Percentiles rank a stretch among this genome's conserved stretches.
Conservation (phyloP, 2,329 filamentous ascomycete genomes). For the Leptoxyphium fumago region DNA sequence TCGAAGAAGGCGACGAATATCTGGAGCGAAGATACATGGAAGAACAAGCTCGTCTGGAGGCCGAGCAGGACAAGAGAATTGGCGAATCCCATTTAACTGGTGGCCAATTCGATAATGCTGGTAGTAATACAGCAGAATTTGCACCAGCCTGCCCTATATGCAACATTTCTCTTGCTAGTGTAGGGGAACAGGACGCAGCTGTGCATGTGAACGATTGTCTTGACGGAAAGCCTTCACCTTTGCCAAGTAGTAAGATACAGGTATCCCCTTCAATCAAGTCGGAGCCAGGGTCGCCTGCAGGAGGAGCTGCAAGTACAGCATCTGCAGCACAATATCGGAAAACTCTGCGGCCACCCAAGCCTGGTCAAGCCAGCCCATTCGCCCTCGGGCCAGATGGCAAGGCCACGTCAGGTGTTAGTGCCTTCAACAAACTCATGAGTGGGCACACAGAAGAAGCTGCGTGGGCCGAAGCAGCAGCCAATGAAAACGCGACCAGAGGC, state of each 20-base stretch:
- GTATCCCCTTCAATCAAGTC: slow-evolving; percentile 3
- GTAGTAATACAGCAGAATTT: slow-evolving; percentile 3
- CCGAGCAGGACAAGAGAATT: slow-evolving; percentile 36
- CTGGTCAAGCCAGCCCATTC: slow-evolving; percentile 71
- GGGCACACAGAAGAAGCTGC: slow-evolving; percentile 78
- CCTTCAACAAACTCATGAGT: slow-evolving; percentile 88
- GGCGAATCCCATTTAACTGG: slow-evolving; percentile 10
- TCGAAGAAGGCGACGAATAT: slow-evolving; percentile 38
- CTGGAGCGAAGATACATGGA: slow-evolving; percentile 52
- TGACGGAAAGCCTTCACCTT: slow-evolving; percentile 58
- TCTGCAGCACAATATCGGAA: slow-evolving; percentile 46
- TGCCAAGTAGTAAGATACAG: slow-evolving; percentile 23
- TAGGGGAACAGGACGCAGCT: slow-evolving; percentile 49
- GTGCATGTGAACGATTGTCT: slow-evolving; percentile 87
- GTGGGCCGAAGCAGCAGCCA: slow-evolving; percentile 74
- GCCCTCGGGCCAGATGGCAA: slow-evolving; percentile 28
- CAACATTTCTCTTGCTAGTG: slow-evolving; percentile 44
- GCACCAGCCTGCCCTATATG: slow-evolving; percentile 61
- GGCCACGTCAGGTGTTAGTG: slow-evolving; percentile 40
- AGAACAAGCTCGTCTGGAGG: slow-evolving; percentile 45
- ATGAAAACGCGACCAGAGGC: slow-evolving; percentile 63
- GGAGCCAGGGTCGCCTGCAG: not conserved
- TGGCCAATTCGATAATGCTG: slow-evolving; percentile 2
- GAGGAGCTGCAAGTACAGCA: slow-evolving; percentile 18
- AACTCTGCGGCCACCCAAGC: slow-evolving; percentile 52